Conservation (phyloP, 1,284 basidiomycete genomes). For the Ustilago lituana region DNA sequence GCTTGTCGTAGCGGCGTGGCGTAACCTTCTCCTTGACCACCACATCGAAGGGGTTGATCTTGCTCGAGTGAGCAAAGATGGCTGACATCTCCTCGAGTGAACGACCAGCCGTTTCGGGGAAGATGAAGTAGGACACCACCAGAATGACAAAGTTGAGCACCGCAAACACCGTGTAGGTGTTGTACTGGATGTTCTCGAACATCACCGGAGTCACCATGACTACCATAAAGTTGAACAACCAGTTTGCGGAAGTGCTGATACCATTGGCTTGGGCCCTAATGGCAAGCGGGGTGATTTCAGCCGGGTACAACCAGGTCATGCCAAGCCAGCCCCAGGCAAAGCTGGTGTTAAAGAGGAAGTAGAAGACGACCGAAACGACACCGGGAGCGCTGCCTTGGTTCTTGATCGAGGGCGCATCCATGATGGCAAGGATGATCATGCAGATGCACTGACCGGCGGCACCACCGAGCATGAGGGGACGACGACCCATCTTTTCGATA, state of each 20-base stretch:
- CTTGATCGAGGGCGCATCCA: conserved; percentile 27
- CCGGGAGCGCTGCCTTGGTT: conserved; percentile 27
- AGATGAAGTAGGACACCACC: conserved; percentile 51
- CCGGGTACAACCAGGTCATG: conserved; percentile 67
- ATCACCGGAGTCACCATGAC: conserved; percentile 59
- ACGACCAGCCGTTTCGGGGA: conserved; percentile 62
- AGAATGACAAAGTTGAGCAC: conserved; percentile 55
- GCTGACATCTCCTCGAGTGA: conserved; percentile 62
- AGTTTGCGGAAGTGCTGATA: conserved; percentile 60
- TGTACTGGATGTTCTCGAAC: conserved; percentile 41
- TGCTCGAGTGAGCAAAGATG: conserved; percentile 59
- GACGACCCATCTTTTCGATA: conserved; percentile 60
- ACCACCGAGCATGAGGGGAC: conserved; percentile 62
- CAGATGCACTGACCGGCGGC: conserved; percentile 57
- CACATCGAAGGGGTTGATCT: conserved; percentile 61
- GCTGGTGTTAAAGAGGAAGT: conserved; percentile 64
- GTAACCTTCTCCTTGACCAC: conserved; percentile 54
- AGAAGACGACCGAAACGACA: conserved; percentile 57
- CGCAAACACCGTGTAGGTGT: conserved; percentile 56
- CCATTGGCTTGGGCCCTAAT: conserved; percentile 64
- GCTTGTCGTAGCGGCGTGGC: conserved; percentile 60
- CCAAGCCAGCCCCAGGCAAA: conserved; percentile 66
- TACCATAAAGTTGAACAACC: conserved; percentile 64
- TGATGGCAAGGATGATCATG: conserved; percentile 56
- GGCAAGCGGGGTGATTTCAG: conserved; percentile 63